Evolutionary conservation across 768 basidiomycete genomes (phyloP), one percentile per base, ranked within the genome.

Genomic region (Tylopilus subfusipes): DNA sequence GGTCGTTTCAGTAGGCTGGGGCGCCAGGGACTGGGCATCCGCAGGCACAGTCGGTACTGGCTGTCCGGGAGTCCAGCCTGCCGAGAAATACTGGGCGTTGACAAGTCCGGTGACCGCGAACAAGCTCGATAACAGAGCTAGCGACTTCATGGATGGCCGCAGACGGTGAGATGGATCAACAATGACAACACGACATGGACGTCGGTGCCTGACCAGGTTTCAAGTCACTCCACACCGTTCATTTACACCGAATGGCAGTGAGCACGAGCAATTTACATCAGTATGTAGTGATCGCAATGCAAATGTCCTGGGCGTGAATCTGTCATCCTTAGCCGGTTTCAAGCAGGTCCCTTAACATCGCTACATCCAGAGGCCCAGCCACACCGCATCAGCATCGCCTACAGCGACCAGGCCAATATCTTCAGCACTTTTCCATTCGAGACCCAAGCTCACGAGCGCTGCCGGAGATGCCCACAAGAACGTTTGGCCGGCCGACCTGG

Each of bases 51-150:
- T 72, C 12, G 68, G 63, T 24, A 75, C 75, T 0, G 82, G 73
- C 64, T 91, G 85, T 27, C 88, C 90, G 3, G 90, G 90, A 27
- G 74, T 64, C 90, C 90, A 93, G n/a, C 90, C 91, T 30, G 75
- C 74, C 4, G 89, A 90, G 70, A 91, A 85, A 70, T 90, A 91
- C 59, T 88, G 84, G 13, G 87, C 88, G 48, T 72, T 71, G 42
- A 44, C 61, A n/a, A 72, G 58, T 18, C 57, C 57, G 5, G 48
- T 38, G 12, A 56, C 50, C 19, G 36, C 47, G 19, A 68, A 52
- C 22, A 72, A 25, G 72, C 68, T 44, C 75, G 67, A 51, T 70
- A 59, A 50, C 63, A 80, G 58, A 27, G 70, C 61, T 33, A 73
- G 68, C 51, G 77, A 51, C 75, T 77, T 84, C 86, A 88, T 88